Base-by-base conservation (phyloP, 2,329 filamentous ascomycete genomes). In the Fusarium duplospermum region DNA sequence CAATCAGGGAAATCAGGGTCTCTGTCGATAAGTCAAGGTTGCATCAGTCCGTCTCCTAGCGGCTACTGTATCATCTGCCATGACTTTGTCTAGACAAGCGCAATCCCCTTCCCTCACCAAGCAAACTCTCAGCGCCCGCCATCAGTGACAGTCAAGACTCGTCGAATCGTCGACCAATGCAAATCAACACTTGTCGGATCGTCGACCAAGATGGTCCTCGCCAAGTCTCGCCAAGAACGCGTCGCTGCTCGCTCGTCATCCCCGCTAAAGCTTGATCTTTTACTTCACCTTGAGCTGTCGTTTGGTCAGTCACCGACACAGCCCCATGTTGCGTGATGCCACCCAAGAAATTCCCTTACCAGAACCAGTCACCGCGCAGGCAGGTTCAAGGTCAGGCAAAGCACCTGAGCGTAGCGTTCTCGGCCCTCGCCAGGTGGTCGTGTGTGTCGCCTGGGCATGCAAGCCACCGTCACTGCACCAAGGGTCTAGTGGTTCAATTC, bases 181-280 rank as follows among this genome's bases (percentile, higher is more conserved):
- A 11, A 42, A n/a, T 13, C 10, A 40, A 20, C 38, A n/a, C 38
- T 42, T 14, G 40, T 42, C 40, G 2, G 4, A 6, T 16, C 20
- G 31, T 20, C n/a, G 11, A 24, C 14, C 33, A 20, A 24, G 13
- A 33, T 5, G 18, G 47, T 20, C 2, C 1, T 58, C 27, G 71
- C 66, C 67, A 64, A 72, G 52, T 38, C 52, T 38, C 20, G 62
- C 75, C 71, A 77, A 77, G 73, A 8, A 40, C n/a, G 18, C 9
- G 13, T 42, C 60, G 11, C 57, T 27, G 29, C 31, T 31, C 63
- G 62, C 52, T 77, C 69, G 67, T 35, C 75, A 72, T 75, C 52
- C 61, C 29, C 70, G 52, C 67, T 50, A 77, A 66, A 65, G 61
- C 69, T 64, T 64, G 61, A 56, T 70, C 62, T 72, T 69, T 61